A percentile compares a stretch with the other conserved stretches of the same genome.
These are phyloP conservation scores for Phialemonium atrogriseum DNA, from an alignment of 2,329 filamentous ascomycete species.

Conservation along the genomic window DNA sequence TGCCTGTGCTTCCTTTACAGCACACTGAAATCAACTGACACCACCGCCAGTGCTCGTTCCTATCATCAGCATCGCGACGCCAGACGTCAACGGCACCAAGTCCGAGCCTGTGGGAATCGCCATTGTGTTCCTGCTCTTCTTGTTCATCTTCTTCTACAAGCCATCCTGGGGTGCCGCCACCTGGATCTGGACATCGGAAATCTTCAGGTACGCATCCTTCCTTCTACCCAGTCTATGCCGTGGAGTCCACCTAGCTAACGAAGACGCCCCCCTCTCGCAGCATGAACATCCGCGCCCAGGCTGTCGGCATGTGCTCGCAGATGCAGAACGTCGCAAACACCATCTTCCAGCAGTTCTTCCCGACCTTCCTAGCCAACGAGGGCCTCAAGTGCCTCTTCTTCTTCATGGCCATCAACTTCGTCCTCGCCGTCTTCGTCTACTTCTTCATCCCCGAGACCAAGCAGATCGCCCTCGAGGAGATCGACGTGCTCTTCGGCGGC, in stretches of 20 bases:
- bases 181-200: slow-evolving; percentile 60
- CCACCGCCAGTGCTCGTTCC: slow-evolving; percentile 56
- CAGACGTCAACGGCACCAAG: slow-evolving; percentile 41
- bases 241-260: background rate
- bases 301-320: slow-evolving; percentile 55
- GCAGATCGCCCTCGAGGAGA: slow-evolving; percentile 42
- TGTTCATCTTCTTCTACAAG: slow-evolving; percentile 58
- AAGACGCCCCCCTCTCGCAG: background rate
- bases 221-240: background rate
- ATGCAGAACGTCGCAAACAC: slow-evolving; percentile 55
- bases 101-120: slow-evolving; percentile 49
- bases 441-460: slow-evolving; percentile 40
- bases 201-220: slow-evolving; percentile 37
- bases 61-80: slow-evolving; percentile 35
- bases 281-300: slow-evolving; percentile 63
- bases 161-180: slow-evolving; percentile 58
- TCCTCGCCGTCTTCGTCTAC: slow-evolving; percentile 35
- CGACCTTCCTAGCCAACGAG: slow-evolving; percentile 48
- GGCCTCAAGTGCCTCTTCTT: slow-evolving; percentile 33
- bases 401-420: slow-evolving; percentile 33
- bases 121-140: slow-evolving; percentile 56
- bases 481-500: slow-evolving; percentile 48
- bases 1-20: no score
- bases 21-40: no score
- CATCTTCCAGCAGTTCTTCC: slow-evolving; percentile 61